Percentiles rank a stretch among this genome's conserved stretches.
Conservation (phyloP, 2,329 filamentous ascomycete species). For the Ophiostoma sp. region DNA sequence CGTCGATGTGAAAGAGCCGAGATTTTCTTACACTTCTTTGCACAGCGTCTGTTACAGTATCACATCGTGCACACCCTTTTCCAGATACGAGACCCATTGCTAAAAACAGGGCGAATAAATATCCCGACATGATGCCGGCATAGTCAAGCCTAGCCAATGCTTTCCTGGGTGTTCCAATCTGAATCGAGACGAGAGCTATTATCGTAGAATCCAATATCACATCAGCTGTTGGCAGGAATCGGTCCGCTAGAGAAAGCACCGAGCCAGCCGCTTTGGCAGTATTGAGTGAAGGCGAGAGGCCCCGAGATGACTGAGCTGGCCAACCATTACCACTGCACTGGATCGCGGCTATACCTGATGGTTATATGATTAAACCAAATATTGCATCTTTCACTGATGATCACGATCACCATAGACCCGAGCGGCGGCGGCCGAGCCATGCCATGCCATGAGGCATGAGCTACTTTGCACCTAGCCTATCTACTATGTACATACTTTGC, state of each 20-base stretch:
- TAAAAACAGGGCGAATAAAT: neutral
- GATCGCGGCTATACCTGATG: neutral
- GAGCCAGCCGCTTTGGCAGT: neutral
- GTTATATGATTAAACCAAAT: neutral
- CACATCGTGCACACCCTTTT: neutral
- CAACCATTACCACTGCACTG: neutral
- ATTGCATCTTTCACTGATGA: neutral
- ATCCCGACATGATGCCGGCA: neutral
- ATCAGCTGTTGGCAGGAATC: neutral
- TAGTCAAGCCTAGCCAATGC: neutral
- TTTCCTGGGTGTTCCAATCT: neutral
- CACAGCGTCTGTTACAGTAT: neutral
- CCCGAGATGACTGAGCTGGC: neutral
- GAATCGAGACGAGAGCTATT: neutral
- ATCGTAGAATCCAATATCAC: neutral
- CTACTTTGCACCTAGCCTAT: no score
- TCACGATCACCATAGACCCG: slow-evolving; percentile 9
- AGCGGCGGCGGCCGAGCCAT: neutral
- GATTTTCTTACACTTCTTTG: neutral
- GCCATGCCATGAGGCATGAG: neutral
- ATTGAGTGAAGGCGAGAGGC: neutral
- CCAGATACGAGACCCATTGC: neutral
- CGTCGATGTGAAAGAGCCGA: neutral
- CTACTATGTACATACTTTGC: neutral
- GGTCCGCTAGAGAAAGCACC: neutral